Evolutionary conservation across 192 early-diverging fungal genomes (phyloP).

Genomic region (Cetraspora pellucida): DNA sequence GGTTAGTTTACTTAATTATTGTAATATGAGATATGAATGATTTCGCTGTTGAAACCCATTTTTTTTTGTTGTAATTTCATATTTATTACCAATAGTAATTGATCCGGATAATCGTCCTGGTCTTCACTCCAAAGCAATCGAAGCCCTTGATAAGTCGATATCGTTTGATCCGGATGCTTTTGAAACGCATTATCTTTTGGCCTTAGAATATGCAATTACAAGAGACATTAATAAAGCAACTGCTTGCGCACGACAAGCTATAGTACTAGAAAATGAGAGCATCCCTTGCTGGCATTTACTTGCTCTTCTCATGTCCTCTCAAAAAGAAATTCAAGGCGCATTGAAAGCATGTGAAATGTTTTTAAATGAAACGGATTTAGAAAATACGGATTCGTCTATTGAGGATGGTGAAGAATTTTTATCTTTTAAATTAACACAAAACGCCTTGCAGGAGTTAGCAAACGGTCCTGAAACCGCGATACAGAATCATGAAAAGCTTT

Average conservation of each 20-base stretch:
- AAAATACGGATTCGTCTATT: constrained; percentile 32
- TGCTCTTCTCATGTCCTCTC: constrained; percentile 64
- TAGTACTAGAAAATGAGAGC: constrained; percentile 54
- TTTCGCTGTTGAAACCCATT: background rate
- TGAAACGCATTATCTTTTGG: constrained; percentile 68
- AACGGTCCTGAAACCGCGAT: constrained; percentile 57
- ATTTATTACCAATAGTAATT: constrained; percentile 42
- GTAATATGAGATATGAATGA: background rate
- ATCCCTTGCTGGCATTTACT: constrained; percentile 79
- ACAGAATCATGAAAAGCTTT: constrained; percentile 59
- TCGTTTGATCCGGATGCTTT: constrained; percentile 52
- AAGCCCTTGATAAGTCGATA: constrained; percentile 55
- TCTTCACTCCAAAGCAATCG: constrained; percentile 62
- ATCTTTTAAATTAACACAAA: constrained; percentile 64
- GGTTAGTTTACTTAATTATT: constrained; percentile 24
- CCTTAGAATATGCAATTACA: constrained; percentile 68
- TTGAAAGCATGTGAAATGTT: constrained; percentile 66
- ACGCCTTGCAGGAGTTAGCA: constrained; percentile 52
- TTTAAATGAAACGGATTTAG: constrained; percentile 58
- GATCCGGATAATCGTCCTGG: constrained; percentile 65
- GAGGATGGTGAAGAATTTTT: constrained; percentile 65
- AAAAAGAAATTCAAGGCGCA: constrained; percentile 67
- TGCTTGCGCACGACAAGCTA: constrained; percentile 52
- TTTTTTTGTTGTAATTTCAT: constrained; percentile 12
- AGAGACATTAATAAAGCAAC: constrained; percentile 64